Base-by-base conservation (phyloP, 306 rosid genomes). In the Cucurbita ficifolia region DNA sequence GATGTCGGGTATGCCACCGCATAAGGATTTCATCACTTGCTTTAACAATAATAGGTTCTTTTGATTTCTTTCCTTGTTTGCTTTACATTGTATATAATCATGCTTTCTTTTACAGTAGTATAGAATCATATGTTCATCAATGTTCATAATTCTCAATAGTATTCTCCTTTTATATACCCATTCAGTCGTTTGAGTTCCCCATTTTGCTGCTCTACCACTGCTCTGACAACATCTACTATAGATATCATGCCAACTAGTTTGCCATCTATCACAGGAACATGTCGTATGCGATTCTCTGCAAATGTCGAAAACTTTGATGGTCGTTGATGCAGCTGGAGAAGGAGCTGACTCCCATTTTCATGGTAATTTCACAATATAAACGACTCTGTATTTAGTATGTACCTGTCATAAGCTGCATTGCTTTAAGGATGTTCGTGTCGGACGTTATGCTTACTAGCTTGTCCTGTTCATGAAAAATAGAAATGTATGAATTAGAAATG, bases 371-470 rank as follows among this genome's bases (percentile, higher is more conserved):
- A 43, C 53, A 70, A 58, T 19, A 54, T 36, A 59, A 51, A 10
- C 60, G 16, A 35, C 10, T 51, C 48, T 36, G 16, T 33, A 53
- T 39, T 78, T 83, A 87, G 6, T 75, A 58, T 49, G 78, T 83
- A 87, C 97, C 94, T 77, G 88, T 83, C 98, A 94, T 94, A 24
- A 94, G 86, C 81, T 83, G 81, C 98, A 94, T 89, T 79, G 99
- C 99, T 84, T 83, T 80, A 70, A 94, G 89, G 79, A 94, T 83
- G 85, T 88, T 90, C 5, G 86, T 94, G 76, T 79, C 83, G 2
- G 97, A 87, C 5, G 96, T 90, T 80, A 90, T 87, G 17, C 96
- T 84, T 76, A 94, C 76, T 54, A 90, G 60, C 18, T 86, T 79
- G 51, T 76, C 79, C 98, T 93, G 92, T 82, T 82, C 11, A 12